Evolutionary conservation across 805 yeast species (phyloP).

Genomic region (Vanderwaltozyma polyspora): DNA sequence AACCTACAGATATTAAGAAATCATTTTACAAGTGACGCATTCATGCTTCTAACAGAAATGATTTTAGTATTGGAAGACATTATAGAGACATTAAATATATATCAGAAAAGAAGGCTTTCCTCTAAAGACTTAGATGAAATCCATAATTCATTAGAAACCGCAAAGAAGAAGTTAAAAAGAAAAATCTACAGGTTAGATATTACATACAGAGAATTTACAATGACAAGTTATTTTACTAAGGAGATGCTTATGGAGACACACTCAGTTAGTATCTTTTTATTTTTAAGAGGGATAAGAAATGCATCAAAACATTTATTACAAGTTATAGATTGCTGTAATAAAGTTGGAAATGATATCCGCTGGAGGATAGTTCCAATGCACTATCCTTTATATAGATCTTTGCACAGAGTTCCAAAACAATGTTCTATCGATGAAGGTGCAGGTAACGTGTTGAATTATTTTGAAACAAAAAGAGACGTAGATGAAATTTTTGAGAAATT

Average conservation of each 20-base stretch:
- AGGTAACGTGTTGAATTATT: slow-evolving; percentile 32
- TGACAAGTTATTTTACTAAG: slow-evolving; percentile 27
- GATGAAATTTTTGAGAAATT: slow-evolving; percentile 36
- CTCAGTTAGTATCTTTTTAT: slow-evolving; percentile 30
- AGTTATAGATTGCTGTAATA: slow-evolving; percentile 16
- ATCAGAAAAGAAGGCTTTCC: slow-evolving; percentile 1
- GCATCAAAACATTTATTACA: slow-evolving; percentile 29
- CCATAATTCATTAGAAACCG: slow-evolving; percentile 4
- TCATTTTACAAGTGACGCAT: slow-evolving; percentile 23
- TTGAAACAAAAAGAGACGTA: slow-evolving; percentile 34
- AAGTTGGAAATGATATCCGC: slow-evolving; percentile 15
- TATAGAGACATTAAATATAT: slow-evolving; percentile 9
- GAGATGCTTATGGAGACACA: slow-evolving; percentile 28
- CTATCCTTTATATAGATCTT: slow-evolving; percentile 32
- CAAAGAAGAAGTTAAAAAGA: slow-evolving; percentile 18
- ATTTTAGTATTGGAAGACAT: slow-evolving; percentile 19
- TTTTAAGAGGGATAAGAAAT: slow-evolving; percentile 32
- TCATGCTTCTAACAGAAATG: slow-evolving; percentile 26
- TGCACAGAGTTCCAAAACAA: slow-evolving; percentile 32
- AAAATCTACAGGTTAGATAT: slow-evolving; percentile 26
- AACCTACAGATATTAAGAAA: slow-evolving; percentile 26
- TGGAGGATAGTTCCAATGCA: slow-evolving; percentile 26
- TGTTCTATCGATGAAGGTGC: slow-evolving; percentile 39
- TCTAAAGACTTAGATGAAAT: slow-evolving; percentile 2
- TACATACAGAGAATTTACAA: slow-evolving; percentile 28